phyloP scores from a whole-genome alignment of 225 moss, liverwort and hornwort species.

The Polytrichum commune region DNA sequence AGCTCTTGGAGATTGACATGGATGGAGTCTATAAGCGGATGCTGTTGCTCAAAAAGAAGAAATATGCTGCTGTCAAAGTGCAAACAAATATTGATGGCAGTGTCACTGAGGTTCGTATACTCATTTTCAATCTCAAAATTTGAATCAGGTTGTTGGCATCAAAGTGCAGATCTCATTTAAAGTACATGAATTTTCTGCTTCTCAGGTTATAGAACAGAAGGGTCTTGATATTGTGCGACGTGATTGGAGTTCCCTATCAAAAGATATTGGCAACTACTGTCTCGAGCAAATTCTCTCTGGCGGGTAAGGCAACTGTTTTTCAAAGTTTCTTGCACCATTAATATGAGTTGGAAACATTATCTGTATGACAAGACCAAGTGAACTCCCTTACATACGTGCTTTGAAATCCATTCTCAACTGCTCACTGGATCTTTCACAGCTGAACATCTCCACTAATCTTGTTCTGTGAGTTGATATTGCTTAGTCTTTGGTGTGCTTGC shows the following conservation, averaged over 20 bases:
- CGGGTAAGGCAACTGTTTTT: slow-evolving; percentile 35
- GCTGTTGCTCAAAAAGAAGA: slow-evolving; percentile 96
- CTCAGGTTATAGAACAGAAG: slow-evolving; percentile 93
- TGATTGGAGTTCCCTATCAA: slow-evolving; percentile 96
- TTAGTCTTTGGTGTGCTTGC: too few species aligned
- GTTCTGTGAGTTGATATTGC: too few species aligned
- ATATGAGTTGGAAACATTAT: too few species aligned
- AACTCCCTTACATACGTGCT: too few species aligned
- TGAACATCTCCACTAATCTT: too few species aligned
- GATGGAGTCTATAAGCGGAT: slow-evolving; percentile 97
- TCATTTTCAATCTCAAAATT: neutral
- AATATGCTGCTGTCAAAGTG: slow-evolving; percentile 95
- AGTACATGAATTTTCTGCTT: neutral
- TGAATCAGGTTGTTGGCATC: too few species aligned
- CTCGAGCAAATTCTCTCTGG: slow-evolving; percentile 90
- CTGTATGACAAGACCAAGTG: too few species aligned
- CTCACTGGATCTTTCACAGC: too few species aligned
- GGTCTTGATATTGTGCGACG: slow-evolving; percentile 97
- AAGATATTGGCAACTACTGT: slow-evolving; percentile 94
- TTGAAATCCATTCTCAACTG: too few species aligned
- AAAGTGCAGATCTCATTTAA: neutral
- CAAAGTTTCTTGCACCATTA: neutral
- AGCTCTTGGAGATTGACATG: slow-evolving; percentile 89
- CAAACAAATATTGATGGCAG: slow-evolving; percentile 69
- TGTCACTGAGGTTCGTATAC: slow-evolving; percentile 39